These are phyloP conservation scores for Claviceps sp. DNA, from an alignment of 2,329 filamentous ascomycete genomes.

Conservation along the genomic window DNA sequence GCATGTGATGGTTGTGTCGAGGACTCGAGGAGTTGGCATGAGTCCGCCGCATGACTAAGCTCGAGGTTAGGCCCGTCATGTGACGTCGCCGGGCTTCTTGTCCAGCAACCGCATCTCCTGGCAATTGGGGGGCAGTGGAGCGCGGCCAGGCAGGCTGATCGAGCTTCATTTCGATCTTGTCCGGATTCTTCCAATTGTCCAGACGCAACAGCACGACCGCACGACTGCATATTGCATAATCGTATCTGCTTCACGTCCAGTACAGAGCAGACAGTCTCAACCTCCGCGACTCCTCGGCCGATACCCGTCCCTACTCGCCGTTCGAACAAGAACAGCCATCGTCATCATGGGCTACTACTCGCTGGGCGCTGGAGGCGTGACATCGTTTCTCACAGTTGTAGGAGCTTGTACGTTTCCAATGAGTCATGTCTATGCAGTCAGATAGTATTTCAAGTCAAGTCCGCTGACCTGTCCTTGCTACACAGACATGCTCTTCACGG, in stretches of 20 bases:
- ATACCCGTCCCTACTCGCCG: not conserved
- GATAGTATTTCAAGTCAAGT: not conserved
- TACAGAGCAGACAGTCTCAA: not conserved
- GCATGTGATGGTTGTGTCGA: not conserved
- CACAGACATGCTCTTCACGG: constrained; percentile 96
- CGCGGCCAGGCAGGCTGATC: not conserved
- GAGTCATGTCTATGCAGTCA: not conserved
- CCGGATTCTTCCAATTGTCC: not conserved
- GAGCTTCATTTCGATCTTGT: not conserved
- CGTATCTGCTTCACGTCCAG: not conserved
- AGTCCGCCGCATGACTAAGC: not conserved
- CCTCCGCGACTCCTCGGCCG: not conserved
- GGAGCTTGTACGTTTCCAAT: constrained; percentile 54
- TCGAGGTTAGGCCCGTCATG: constrained; percentile 16
- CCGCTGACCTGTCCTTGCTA: not conserved
- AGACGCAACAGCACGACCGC: not conserved
- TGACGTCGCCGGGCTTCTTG: constrained; percentile 17
- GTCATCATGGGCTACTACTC: constrained; percentile 54
- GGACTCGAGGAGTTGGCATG: not conserved
- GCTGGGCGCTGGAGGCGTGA: constrained; percentile 57
- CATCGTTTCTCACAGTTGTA: constrained; percentile 56
- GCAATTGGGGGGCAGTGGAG: not conserved
- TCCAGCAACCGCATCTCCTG: not conserved
- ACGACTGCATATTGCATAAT: too few relatives aligned
- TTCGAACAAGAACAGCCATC: not conserved